Conservation (phyloP, 768 basidiomycete genomes). For the Psilocybe tampanensis region DNA sequence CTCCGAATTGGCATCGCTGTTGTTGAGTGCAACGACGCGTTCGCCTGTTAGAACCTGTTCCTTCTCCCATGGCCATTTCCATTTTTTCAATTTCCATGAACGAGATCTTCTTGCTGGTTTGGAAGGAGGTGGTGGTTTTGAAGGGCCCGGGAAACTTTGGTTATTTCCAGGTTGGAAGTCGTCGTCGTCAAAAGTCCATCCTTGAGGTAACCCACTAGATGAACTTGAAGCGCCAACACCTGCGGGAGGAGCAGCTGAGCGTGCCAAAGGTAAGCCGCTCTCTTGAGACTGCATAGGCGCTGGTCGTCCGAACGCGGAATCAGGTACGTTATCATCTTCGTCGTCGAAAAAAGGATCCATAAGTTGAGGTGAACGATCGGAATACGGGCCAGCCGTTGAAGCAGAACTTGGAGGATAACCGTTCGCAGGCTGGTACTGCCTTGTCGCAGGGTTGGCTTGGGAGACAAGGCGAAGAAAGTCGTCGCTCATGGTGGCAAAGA, state of each 20-base stretch:
- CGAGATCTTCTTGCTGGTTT: conserved; percentile 23
- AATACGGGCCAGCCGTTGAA: conserved; percentile 42
- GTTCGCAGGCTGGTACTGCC: conserved; percentile 52
- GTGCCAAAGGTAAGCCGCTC: conserved; percentile 60
- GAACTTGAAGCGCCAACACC: conserved; percentile 53
- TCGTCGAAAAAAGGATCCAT: conserved; percentile 93
- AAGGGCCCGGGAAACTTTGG: conserved; percentile 44
- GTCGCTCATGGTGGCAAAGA: conserved; percentile 52
- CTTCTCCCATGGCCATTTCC: conserved; percentile 88
- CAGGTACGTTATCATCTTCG: conserved; percentile 72
- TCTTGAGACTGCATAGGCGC: conserved; percentile 54
- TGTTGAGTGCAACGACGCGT: conserved; percentile 83
- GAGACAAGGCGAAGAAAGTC: conserved; percentile 78
- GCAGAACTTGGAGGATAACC: conserved; percentile 75
- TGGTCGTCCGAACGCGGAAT: conserved; percentile 65
- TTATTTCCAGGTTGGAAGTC: conserved; percentile 43
- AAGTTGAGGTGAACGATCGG: conserved; percentile 45
- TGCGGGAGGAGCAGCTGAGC: conserved; percentile 62
- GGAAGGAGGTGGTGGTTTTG: conserved; percentile 37
- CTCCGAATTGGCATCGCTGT: conserved; percentile 62
- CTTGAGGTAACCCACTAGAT: conserved; percentile 55
- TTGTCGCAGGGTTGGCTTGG: conserved; percentile 66
- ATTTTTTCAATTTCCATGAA: conserved; percentile 61
- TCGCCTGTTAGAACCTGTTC: conserved; percentile 68
- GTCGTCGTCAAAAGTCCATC: conserved; percentile 78